Evolutionary conservation across 1,284 basidiomycete species (phyloP).

Genomic region (Sanguinoderma infundibulare): DNA sequence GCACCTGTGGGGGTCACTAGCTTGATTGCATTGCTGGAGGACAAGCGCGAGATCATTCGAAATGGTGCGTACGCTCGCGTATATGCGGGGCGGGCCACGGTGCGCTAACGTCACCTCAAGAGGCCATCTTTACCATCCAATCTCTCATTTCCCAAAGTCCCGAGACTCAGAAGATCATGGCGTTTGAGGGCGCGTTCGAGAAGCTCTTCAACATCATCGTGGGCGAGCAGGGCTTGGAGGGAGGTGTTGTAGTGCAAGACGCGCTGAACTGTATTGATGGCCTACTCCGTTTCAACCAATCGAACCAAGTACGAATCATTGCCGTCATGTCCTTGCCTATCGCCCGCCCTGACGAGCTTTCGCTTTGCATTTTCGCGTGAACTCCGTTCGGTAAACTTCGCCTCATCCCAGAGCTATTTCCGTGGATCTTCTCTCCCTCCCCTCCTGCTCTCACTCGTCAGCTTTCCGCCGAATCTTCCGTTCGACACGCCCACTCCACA

Average conservation of each 20-base stretch:
- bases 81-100: background rate
- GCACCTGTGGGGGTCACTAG: conserved; percentile 76
- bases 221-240: conserved; percentile 91
- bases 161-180: conserved; percentile 96
- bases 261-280: conserved; percentile 86
- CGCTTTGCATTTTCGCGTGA: conserved; percentile 3
- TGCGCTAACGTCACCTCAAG: conserved; percentile 40
- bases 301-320: conserved; percentile 81
- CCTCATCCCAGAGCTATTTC: conserved; percentile 84
- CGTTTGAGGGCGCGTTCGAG: conserved; percentile 97
- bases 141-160: conserved; percentile 85
- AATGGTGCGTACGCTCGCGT: conserved; percentile 61
- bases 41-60: conserved; percentile 83
- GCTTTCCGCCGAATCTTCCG: conserved; percentile 79
- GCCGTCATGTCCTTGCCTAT: conserved; percentile 21
- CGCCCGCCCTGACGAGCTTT: conserved; percentile 23
- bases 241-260: conserved; percentile 87
- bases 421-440: conserved; percentile 90
- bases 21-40: conserved; percentile 77
- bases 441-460: conserved; percentile 89
- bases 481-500: conserved; percentile 78
- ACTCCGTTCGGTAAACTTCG: conserved; percentile 6
- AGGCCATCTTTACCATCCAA: conserved; percentile 85
- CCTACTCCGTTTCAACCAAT: conserved; percentile 90
- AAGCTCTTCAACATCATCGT: conserved; percentile 90